Base-by-base conservation (phyloP, 805 yeast species). In the Kodamaea kaohsiungensis region DNA sequence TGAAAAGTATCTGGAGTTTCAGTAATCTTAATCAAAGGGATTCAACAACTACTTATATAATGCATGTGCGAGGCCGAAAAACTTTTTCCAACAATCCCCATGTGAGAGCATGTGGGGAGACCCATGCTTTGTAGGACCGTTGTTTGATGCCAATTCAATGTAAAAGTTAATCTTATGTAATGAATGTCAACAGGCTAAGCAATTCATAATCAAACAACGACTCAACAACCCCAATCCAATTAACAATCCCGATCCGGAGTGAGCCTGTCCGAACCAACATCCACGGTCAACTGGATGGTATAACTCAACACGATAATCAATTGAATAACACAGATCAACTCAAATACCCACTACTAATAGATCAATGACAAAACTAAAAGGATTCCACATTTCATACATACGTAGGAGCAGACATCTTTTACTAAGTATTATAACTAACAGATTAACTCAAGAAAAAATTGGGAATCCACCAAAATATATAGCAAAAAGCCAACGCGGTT, bases 361-460 rank as follows among this genome's bases (percentile, higher is more conserved):
- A 22, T 6, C 25, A 22, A 22, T 22, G 25, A 22, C 42, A 30
- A 37, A 37, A 2, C 35, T 33, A 13, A 38, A 25, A 18, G 16
- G 12, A 40, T 10, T 19, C 38, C 5, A 19, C 22, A 17, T 3
- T 15, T 5, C 54, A 59, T 65, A 74, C 78, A 61, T 74, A 74
- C 78, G 73, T 70, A 62, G 78, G 77, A 68, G 77, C 70, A 70
- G 76, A 67, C 77, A 72, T 71, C 48, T 60, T 64, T 52, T 47
- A 22, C 43, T 48, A 37, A 19, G n/a, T 48, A 22, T 16, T 37
- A 22, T 18, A 27, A 19, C 18, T 42, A 25, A 33, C 22, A 50
- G 39, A 33, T 16, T 27, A 8, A 35, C 27, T 22, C 19, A 22
- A 48, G 38, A 48, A 51, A 51, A 51, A 46, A 45, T 40, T 35